These are phyloP conservation scores for Macrolepiota albuminosa DNA, from an alignment of 768 basidiomycete genomes.

Conservation along the genomic window DNA sequence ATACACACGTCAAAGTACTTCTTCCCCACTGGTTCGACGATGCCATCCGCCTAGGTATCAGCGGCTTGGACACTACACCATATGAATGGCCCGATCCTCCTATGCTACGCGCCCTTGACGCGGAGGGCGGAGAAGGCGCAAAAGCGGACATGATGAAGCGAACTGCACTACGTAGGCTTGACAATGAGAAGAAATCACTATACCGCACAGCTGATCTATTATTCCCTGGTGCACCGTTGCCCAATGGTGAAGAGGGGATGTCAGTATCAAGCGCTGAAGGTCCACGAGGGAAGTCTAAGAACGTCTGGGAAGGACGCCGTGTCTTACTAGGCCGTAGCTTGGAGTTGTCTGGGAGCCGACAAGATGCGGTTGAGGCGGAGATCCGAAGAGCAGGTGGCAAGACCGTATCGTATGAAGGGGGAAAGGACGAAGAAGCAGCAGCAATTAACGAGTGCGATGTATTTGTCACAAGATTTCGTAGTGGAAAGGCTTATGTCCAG, in stretches of 20 bases:
- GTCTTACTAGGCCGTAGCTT: slow-evolving; percentile 62
- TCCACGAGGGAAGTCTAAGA: slow-evolving; percentile 16
- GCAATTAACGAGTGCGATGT: slow-evolving; percentile 57
- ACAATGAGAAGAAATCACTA: slow-evolving; percentile 27
- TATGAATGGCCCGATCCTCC: slow-evolving; percentile 77
- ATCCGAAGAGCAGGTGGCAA: slow-evolving; percentile 60
- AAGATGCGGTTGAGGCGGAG: slow-evolving; percentile 51
- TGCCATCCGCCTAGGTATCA: slow-evolving; percentile 50
- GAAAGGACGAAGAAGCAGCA: slow-evolving; percentile 22
- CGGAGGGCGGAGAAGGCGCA: slow-evolving; percentile 15
- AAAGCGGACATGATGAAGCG: slow-evolving; percentile 16
- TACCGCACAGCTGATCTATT: slow-evolving; percentile 27
- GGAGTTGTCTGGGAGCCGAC: slow-evolving; percentile 42
- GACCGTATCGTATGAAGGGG: slow-evolving; percentile 26
- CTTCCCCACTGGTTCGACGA: slow-evolving; percentile 95
- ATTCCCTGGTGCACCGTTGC: slow-evolving; percentile 20
- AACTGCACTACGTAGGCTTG: slow-evolving; percentile 17
- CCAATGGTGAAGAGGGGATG: background rate
- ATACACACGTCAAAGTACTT: slow-evolving; percentile 61
- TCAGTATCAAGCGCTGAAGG: slow-evolving; percentile 5
- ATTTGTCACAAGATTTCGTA: slow-evolving; percentile 64
- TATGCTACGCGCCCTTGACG: slow-evolving; percentile 30
- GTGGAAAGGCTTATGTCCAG: slow-evolving; percentile 65
- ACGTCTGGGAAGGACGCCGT: slow-evolving; percentile 56
- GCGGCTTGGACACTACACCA: slow-evolving; percentile 43